phyloP scores from a whole-genome alignment of 768 basidiomycete species.

The Agrocybe pediades region DNA sequence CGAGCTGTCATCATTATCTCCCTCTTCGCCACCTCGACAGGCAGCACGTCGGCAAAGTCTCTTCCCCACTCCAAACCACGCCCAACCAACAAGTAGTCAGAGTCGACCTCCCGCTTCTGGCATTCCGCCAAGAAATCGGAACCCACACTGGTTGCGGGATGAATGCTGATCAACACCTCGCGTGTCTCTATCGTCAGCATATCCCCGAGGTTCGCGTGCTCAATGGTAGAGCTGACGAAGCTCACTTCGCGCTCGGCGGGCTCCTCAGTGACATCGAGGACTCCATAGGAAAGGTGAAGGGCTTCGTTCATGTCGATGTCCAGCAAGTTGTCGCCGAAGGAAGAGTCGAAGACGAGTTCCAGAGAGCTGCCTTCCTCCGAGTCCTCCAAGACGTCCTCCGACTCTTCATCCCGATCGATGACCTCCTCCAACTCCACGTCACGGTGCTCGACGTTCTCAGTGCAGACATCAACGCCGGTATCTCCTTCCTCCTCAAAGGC shows the following conservation, averaged over 20 bases:
- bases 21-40: too few relatives aligned
- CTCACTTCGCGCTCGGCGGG: neutral
- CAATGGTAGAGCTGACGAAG: neutral
- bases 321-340: neutral
- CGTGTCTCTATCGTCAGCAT: neutral
- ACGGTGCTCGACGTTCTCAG: too few relatives aligned
- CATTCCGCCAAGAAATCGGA: neutral
- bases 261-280: neutral
- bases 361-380: neutral
- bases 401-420: neutral
- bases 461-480: too few relatives aligned
- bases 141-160: neutral
- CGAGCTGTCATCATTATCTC: too few relatives aligned
- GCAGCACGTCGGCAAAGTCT: too few relatives aligned
- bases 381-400: too few relatives aligned
- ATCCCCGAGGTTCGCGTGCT: neutral
- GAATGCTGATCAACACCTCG: neutral
- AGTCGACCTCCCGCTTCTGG: too few relatives aligned
- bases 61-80: too few relatives aligned
- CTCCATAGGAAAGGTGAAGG: neutral
- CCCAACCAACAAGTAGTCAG: too few relatives aligned
- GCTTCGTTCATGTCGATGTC: neutral
- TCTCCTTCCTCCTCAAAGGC: too few relatives aligned
- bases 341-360: neutral
- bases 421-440: too few relatives aligned